Evolutionary conservation across 2,329 filamentous ascomycete genomes (phyloP), one percentile per base, ranked within the genome.

Genomic region (Zymoseptoria pseudotritici): DNA sequence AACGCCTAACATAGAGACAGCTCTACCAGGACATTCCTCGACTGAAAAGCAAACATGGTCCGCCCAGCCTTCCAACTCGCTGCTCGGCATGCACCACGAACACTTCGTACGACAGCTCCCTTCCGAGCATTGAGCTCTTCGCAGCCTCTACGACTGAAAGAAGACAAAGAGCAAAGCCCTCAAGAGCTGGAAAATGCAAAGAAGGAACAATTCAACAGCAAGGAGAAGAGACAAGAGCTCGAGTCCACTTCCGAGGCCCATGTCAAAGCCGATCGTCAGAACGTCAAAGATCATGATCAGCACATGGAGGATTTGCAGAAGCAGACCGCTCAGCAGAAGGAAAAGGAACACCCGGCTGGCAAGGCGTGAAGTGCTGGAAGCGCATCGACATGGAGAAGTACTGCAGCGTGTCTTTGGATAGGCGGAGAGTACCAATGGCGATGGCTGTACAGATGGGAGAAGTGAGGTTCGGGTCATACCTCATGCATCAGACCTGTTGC

Each of bases 241-340:
- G 75, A 75, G 4, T 76, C 73, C 56, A 61, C 67, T 4, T 73
- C 73, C 26, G 77, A 80, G 65, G 71, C 70, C 57, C 67, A 72
- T 57, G 71, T 79, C 42, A 72, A 73, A 19, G 78, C 78, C 3
- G 77, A 80, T 57, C 70, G 68, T 56, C 68, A 78, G 61, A 61
- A 77, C 56, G 74, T 79, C n/a, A 49, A 71, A 13, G 73, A 78
- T 59, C 76, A 78, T 58, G 72, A 71, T 11, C 61, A 71, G 53
- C 76, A 78, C 60, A 78, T 79, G 60, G 69, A 74, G 65, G 71
- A 78, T 19, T 59, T 80, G 63, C 78, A 80, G 66, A 70, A 78
- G 67, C 67, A 79, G 69, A 76, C 73, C 2, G 72, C 71, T 61
- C 65, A 73, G 62, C 71, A 77, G 70, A 70, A 71, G 4, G 71